A percentile compares a stretch with the other conserved stretches of the same genome.
These are phyloP conservation scores for Elongisporangium anandrum DNA, from an alignment of 352 stramenopile genomes.

Conservation along the genomic window DNA sequence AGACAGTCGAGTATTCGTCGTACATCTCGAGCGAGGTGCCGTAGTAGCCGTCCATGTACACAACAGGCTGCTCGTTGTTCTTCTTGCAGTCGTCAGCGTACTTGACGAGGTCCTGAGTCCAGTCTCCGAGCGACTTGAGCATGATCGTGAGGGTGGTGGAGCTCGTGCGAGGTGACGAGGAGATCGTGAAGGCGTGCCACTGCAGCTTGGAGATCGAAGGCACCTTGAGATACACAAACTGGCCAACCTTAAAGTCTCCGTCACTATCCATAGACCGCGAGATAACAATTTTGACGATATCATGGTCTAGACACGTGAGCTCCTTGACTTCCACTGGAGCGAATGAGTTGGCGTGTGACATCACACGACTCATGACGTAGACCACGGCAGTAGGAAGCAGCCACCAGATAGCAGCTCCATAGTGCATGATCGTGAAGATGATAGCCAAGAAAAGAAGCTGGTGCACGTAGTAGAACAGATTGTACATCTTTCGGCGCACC, in stretches of 20 bases:
- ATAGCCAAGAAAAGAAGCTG: slow-evolving; percentile 20
- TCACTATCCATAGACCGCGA: background rate
- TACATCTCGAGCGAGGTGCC: slow-evolving; percentile 6
- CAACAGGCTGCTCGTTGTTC: background rate
- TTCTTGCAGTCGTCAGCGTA: slow-evolving; percentile 13
- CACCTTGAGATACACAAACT: slow-evolving; percentile 17
- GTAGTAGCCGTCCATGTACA: slow-evolving; percentile 21
- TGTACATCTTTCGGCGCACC: slow-evolving; percentile 24
- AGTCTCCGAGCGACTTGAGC: slow-evolving; percentile 14
- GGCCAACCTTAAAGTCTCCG: slow-evolving; percentile 6
- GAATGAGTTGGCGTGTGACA: slow-evolving; percentile 15
- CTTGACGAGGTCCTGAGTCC: slow-evolving; percentile 9
- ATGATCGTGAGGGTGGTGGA: slow-evolving; percentile 11
- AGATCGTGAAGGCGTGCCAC: slow-evolving; percentile 22
- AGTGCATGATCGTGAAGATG: slow-evolving; percentile 17
- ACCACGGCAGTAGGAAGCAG: slow-evolving; percentile 10
- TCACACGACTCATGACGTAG: slow-evolving; percentile 11
- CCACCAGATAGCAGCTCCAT: slow-evolving; percentile 6
- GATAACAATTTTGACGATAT: slow-evolving; percentile 21
- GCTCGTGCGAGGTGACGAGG: slow-evolving; percentile 6
- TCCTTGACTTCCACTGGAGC: slow-evolving; percentile 12
- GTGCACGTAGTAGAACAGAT: slow-evolving; percentile 22
- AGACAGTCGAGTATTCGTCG: slow-evolving; percentile 7
- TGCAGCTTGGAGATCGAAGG: slow-evolving; percentile 18
- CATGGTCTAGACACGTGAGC: slow-evolving; percentile 10